These are phyloP conservation scores for Rhytidiadelphus loreus DNA, from an alignment of 225 moss, liverwort and hornwort genomes.

Conservation along the genomic window DNA sequence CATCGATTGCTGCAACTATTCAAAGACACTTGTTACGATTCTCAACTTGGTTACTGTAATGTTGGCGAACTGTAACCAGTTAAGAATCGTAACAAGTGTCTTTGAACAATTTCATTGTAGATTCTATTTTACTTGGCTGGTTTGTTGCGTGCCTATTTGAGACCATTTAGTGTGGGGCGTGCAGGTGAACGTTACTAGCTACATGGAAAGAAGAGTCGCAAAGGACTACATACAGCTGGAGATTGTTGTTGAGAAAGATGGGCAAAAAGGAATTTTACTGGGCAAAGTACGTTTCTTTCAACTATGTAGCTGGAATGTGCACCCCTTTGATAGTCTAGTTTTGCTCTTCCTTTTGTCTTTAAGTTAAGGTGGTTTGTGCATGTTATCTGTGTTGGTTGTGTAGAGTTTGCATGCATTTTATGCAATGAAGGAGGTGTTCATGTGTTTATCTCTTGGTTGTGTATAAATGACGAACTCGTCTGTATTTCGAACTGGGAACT, in stretches of 20 bases:
- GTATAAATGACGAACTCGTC: background rate
- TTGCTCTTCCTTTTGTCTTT: background rate
- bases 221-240: constrained; percentile 89
- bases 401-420: background rate
- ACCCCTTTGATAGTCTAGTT: background rate
- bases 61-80: too few species aligned
- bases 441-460: background rate
- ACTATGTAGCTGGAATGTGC: background rate
- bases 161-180: background rate
- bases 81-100: background rate
- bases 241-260: constrained; percentile 75
- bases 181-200: constrained; percentile 81
- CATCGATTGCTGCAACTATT: background rate
- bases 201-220: constrained; percentile 49
- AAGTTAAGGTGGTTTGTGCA: background rate
- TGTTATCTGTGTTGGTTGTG: background rate
- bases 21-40: too few species aligned
- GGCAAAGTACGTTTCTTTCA: constrained; percentile 51
- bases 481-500: background rate
- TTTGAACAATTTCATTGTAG: background rate
- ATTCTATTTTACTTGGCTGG: background rate
- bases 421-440: background rate
- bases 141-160: background rate
- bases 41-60: too few species aligned
- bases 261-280: constrained; percentile 65